These are phyloP conservation scores for Pichia sp. DNA, from an alignment of 1,139 yeast species.

Conservation along the genomic window DNA sequence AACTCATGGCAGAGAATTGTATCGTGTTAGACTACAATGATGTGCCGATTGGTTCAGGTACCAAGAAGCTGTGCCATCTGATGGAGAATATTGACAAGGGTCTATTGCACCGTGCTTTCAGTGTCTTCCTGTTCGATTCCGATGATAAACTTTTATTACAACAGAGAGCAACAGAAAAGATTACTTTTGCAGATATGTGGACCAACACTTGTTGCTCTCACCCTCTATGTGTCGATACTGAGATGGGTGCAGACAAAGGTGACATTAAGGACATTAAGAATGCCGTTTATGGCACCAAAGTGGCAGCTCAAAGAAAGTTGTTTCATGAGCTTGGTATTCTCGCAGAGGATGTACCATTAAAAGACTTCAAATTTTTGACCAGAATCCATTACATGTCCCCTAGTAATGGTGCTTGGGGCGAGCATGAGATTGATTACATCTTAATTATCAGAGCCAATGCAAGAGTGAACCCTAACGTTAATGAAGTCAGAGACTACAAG, in stretches of 20 bases:
- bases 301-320: constrained; percentile 87
- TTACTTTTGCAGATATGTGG: constrained; percentile 96
- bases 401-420: constrained; percentile 86
- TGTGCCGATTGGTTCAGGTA: constrained; percentile 83
- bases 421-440: constrained; percentile 95
- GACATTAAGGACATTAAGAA: constrained; percentile 34
- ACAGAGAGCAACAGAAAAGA: constrained; percentile 93
- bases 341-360: constrained; percentile 50
- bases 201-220: constrained; percentile 99
- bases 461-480: constrained; percentile 45
- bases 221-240: constrained; percentile 79
- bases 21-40: constrained; percentile 88
- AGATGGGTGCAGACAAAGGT: constrained; percentile 50
- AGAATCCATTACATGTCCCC: constrained; percentile 95
- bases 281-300: constrained; percentile 72
- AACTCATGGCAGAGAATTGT: constrained; percentile 94
- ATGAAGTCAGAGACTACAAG: constrained; percentile 77
- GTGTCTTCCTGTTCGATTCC: constrained; percentile 82
- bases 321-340: constrained; percentile 86
- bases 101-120: constrained; percentile 88
- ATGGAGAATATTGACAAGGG: constrained; percentile 85
- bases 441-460: constrained; percentile 66
- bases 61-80: constrained; percentile 87
- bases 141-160: constrained; percentile 63
- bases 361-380: constrained; percentile 73